A percentile compares a stretch with the other conserved stretches of the same genome.
These are phyloP conservation scores for Salix caprea DNA, from an alignment of 345 rosid genomes.

Conservation along the genomic window DNA sequence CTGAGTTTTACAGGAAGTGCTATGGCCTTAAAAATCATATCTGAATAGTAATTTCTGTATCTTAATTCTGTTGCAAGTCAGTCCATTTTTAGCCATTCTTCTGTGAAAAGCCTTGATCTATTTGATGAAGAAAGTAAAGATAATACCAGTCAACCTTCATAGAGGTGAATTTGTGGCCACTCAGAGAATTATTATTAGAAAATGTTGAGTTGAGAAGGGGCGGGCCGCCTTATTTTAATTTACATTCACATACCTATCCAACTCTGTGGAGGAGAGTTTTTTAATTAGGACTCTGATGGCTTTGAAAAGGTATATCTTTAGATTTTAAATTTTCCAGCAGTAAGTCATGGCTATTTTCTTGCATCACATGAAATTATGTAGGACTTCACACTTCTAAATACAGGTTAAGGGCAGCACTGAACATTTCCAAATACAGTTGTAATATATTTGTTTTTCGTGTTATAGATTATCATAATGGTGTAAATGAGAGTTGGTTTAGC, in stretches of 20 bases:
- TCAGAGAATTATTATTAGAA: neutral
- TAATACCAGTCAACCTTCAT: neutral
- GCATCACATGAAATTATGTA: neutral
- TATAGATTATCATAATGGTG: constrained; percentile 36
- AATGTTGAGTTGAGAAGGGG: neutral
- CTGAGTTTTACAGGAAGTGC: neutral
- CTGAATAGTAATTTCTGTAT: neutral
- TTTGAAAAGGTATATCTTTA: neutral
- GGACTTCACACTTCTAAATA: neutral
- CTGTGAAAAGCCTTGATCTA: neutral
- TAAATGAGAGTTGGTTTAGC: constrained; percentile 26
- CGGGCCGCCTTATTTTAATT: neutral
- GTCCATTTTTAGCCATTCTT: neutral
- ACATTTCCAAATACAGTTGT: constrained; percentile 1
- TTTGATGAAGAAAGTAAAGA: neutral
- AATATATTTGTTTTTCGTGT: constrained; percentile 7
- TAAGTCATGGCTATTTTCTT: neutral
- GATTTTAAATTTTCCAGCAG: neutral
- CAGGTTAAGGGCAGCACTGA: constrained; percentile 2
- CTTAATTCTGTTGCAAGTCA: neutral
- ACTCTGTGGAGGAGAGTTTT: neutral
- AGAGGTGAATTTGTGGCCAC: neutral
- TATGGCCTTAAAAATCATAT: too few species aligned
- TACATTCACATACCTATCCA: neutral
- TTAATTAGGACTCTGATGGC: neutral